phyloP scores from a whole-genome alignment of 176 grass and related monocot species.

The Miscanthus lutarioriparius region DNA sequence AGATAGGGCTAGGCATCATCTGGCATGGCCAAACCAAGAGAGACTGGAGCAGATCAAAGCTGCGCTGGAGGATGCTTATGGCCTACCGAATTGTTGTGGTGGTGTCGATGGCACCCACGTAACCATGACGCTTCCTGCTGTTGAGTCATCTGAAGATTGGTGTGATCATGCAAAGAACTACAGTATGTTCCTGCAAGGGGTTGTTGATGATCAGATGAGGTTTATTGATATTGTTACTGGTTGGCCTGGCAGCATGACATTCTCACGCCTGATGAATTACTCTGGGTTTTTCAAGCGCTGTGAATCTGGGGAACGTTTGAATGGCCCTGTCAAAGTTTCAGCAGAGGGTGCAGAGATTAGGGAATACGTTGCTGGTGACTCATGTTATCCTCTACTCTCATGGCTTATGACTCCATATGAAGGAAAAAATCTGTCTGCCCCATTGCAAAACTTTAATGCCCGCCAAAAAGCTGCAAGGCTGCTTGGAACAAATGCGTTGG shows the following conservation, averaged over 20 bases:
- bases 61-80: constrained; percentile 52
- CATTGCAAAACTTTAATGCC: constrained; percentile 54
- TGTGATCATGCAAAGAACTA: constrained; percentile 80
- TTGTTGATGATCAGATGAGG: constrained; percentile 87
- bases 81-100: constrained; percentile 87
- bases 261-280: constrained; percentile 73
- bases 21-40: constrained; percentile 70
- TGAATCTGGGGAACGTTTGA: constrained; percentile 59
- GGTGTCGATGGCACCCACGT: constrained; percentile 90
- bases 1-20: constrained; percentile 73
- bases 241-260: constrained; percentile 84
- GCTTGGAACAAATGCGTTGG: constrained; percentile 63
- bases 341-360: constrained; percentile 61
- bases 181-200: constrained; percentile 94
- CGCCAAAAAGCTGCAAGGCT: constrained; percentile 53
- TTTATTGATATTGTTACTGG: constrained; percentile 96
- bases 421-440: constrained; percentile 53
- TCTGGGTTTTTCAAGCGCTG: constrained; percentile 84
- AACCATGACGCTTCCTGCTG: constrained; percentile 91
- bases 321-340: constrained; percentile 58
- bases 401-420: constrained; percentile 92
- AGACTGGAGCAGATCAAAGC: constrained; percentile 71
- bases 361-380: constrained; percentile 83
- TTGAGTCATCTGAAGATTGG: constrained; percentile 93
- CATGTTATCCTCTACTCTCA: constrained; percentile 67